These are phyloP conservation scores for Panaeolus cyanescens DNA, from an alignment of 768 basidiomycete genomes.

Conservation along the genomic window DNA sequence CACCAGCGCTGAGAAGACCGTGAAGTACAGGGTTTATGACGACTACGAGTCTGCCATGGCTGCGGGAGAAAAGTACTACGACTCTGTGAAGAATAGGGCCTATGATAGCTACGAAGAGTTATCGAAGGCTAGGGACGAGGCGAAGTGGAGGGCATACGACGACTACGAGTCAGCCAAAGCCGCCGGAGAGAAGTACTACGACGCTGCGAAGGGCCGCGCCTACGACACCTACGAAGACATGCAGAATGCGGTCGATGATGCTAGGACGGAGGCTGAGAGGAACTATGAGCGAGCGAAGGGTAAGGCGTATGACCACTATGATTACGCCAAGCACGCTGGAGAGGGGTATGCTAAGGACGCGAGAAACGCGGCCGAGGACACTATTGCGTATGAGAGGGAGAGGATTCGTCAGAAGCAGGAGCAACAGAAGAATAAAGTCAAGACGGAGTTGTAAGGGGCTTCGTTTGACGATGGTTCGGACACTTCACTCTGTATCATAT, in stretches of 20 bases:
- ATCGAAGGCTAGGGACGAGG: background rate
- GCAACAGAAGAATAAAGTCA: constrained; percentile 34
- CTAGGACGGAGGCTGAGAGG: background rate
- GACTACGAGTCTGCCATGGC: constrained; percentile 21
- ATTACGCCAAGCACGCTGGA: constrained; percentile 1
- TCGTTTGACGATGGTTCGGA: background rate
- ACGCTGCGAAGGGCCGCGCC: constrained; percentile 25
- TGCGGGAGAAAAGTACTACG: constrained; percentile 24
- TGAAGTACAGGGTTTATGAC: constrained; percentile 21
- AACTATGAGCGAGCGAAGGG: background rate
- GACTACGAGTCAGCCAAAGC: constrained; percentile 4
- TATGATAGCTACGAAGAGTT: constrained; percentile 25
- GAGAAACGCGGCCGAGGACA: background rate
- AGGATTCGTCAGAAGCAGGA: constrained; percentile 39
- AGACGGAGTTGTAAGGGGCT: constrained; percentile 37
- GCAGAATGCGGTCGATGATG: constrained; percentile 4
- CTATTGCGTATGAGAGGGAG: constrained; percentile 31
- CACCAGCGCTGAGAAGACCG: constrained; percentile 23
- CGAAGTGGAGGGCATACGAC: constrained; percentile 3
- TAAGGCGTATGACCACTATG: background rate
- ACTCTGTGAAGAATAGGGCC: constrained; percentile 1
- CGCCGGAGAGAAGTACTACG: constrained; percentile 10
- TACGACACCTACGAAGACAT: constrained; percentile 1
- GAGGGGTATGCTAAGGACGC: constrained; percentile 23
- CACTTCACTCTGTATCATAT: background rate